Evolutionary conservation across 2,329 filamentous ascomycete species (phyloP), one percentile per base, ranked within the genome.

Genomic region (Ophiocordyceps camponoti-leonardi): DNA sequence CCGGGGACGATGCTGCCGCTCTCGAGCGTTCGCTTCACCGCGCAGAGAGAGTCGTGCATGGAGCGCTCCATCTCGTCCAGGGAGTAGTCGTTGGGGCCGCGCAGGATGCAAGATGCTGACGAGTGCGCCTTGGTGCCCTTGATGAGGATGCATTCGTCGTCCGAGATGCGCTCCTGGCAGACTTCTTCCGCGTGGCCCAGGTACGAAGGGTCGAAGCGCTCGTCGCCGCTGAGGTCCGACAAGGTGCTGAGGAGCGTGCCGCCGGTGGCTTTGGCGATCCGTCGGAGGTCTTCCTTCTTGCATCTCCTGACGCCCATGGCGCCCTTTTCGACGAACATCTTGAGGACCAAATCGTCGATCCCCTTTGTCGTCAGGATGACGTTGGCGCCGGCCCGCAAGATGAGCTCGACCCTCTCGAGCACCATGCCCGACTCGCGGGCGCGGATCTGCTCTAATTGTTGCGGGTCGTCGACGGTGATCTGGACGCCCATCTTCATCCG

Each of bases 1-100:
- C 92, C 92, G 16, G 92, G 92, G 37, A 98, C 92, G 53, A 98
- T 93, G 66, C 85, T 88, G 57, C 92, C 92, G 59, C 86, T 94
- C 69, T 98, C 92, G 8, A 98, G 73, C 3, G 92, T 95, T 55
- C 92, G 80, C 79, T 98, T 98, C 52, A 98, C 88, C 42, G 92
- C 92, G 53, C 86, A 95, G 42, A 98, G 74, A 14, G 90, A 94
- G 66, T 98, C 92, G 68, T 98, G 92, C 18, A 98, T 80, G 1
- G 92, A 96, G 52, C 92, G 84, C 73, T 98, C 92, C 90, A 96
- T 98, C 73, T 98, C 92, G 59, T 98, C 92, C 28, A 98, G 78
- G 49, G 86, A 86, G 68, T 84, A 96, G 65, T 98, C 92, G 66
- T 98, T 96, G 54, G 92, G 75, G 42, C 92, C 92, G 48, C 92